Percentiles rank a stretch among this genome's conserved stretches.
Conservation (phyloP, 345 rosid species). For the Trapa incisa region DNA sequence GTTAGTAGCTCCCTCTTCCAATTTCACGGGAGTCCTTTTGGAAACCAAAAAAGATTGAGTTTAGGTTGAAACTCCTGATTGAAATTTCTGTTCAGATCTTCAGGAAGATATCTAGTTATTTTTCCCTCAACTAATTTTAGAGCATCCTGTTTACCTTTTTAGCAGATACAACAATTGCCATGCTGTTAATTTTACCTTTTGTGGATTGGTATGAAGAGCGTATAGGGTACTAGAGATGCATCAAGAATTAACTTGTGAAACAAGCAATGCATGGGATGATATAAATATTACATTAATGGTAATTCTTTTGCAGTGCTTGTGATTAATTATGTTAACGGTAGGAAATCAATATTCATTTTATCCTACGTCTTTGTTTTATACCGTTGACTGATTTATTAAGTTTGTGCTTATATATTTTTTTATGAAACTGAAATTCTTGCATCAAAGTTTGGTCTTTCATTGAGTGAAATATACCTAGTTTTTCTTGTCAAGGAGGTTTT, state of each 20-base stretch:
- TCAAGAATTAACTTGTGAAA: no score
- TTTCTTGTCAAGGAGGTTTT: background rate
- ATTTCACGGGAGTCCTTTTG: background rate
- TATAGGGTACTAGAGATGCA: background rate
- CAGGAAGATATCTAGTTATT: background rate
- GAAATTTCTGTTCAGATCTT: background rate
- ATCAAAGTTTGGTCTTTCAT: background rate
- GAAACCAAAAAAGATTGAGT: background rate
- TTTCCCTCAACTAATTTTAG: background rate
- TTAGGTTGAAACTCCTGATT: background rate
- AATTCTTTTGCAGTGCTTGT: background rate
- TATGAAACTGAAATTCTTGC: background rate
- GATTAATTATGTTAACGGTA: background rate
- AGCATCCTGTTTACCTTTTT: background rate
- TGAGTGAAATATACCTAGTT: background rate
- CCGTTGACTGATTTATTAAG: background rate
- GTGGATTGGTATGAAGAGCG: background rate
- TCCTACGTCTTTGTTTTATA: background rate
- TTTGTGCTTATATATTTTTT: background rate
- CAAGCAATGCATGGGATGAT: background rate
- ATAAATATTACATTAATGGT: background rate
- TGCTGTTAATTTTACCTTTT: background rate
- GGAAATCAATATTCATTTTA: background rate
- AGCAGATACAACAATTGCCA: background rate
- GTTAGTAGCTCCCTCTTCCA: constrained; percentile 13